Conservation (phyloP, 495 filamentous ascomycete species). For the Cercophora newfieldiana region DNA sequence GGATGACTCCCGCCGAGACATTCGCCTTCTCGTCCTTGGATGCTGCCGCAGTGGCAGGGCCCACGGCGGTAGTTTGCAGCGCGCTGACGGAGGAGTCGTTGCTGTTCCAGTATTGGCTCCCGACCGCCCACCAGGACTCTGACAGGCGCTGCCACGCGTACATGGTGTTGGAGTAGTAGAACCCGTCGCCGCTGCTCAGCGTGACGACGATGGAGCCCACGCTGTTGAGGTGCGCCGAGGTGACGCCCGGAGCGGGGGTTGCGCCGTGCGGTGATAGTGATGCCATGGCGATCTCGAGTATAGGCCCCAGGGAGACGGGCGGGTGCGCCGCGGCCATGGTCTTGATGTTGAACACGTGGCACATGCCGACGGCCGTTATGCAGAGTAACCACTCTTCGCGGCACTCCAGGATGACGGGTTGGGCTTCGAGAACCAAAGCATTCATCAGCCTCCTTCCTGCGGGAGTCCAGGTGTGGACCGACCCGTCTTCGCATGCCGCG, state of each 20-base stretch:
- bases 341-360: slow-evolving; percentile 91
- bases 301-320: slow-evolving; percentile 84
- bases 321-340: slow-evolving; percentile 83
- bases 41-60: slow-evolving; percentile 39
- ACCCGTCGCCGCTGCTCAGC: slow-evolving; percentile 90
- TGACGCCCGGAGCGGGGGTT: slow-evolving; percentile 73
- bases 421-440: slow-evolving; percentile 82
- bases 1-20: slow-evolving; percentile 89
- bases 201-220: slow-evolving; percentile 80
- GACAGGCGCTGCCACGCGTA: slow-evolving; percentile 92
- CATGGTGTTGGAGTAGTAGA: slow-evolving; percentile 77
- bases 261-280: slow-evolving; percentile 67
- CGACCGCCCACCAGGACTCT: slow-evolving; percentile 97
- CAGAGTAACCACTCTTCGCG: slow-evolving; percentile 86
- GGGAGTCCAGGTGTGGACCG: slow-evolving; percentile 90
- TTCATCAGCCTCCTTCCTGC: slow-evolving; percentile 86
- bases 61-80: slow-evolving; percentile 67
- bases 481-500: slow-evolving; percentile 89
- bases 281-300: slow-evolving; percentile 76
- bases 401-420: slow-evolving; percentile 90
- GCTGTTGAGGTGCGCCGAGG: slow-evolving; percentile 87
- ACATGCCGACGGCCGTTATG: slow-evolving; percentile 84
- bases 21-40: slow-evolving; percentile 33
- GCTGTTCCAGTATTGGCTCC: slow-evolving; percentile 98
- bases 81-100: slow-evolving; percentile 80